Evolutionary conservation across 371 early-diverging fungal genomes (phyloP).

Genomic region (Catenaria anguillulae): DNA sequence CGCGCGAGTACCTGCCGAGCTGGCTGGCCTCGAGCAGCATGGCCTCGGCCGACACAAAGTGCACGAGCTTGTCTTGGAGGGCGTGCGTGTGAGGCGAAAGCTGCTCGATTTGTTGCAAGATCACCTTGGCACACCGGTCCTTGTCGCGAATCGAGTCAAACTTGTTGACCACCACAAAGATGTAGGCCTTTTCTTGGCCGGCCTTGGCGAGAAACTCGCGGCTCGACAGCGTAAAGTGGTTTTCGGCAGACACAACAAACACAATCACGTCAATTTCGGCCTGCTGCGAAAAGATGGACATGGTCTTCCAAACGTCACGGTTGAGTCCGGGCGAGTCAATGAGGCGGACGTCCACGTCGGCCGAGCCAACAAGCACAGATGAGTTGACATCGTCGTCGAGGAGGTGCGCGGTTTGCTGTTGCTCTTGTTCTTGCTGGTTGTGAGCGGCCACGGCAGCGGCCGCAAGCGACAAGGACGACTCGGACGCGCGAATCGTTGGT

Average conservation of each 20-base stretch:
- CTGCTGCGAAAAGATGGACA: conserved; percentile 85
- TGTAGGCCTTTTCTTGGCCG: conserved; percentile 91
- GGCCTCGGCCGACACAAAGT: conserved; percentile 70
- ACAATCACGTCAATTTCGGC: conserved; percentile 97
- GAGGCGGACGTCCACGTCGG: conserved; percentile 80
- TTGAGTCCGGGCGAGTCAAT: conserved; percentile 98
- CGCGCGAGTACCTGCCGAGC: not conserved
- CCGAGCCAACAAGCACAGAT: conserved; percentile 61
- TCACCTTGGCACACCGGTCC: conserved; percentile 76
- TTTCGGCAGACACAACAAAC: conserved; percentile 95
- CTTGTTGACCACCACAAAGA: conserved; percentile 93
- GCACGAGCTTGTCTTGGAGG: conserved; percentile 80
- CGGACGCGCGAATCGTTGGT: too few relatives aligned
- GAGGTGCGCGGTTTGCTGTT: not conserved
- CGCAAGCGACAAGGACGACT: too few relatives aligned
- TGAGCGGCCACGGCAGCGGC: not conserved
- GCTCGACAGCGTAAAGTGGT: conserved; percentile 86
- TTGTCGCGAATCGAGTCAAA: conserved; percentile 89
- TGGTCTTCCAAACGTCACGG: conserved; percentile 90
- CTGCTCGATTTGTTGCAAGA: conserved; percentile 83
- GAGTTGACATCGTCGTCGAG: not conserved
- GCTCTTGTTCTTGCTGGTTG: conserved; percentile 28
- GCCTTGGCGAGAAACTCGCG: conserved; percentile 86
- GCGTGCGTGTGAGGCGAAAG: conserved; percentile 84
- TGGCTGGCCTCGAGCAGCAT: not conserved